Evolutionary conservation across 1,284 basidiomycete species (phyloP).

Genomic region (Tylopilus orsonianus): DNA sequence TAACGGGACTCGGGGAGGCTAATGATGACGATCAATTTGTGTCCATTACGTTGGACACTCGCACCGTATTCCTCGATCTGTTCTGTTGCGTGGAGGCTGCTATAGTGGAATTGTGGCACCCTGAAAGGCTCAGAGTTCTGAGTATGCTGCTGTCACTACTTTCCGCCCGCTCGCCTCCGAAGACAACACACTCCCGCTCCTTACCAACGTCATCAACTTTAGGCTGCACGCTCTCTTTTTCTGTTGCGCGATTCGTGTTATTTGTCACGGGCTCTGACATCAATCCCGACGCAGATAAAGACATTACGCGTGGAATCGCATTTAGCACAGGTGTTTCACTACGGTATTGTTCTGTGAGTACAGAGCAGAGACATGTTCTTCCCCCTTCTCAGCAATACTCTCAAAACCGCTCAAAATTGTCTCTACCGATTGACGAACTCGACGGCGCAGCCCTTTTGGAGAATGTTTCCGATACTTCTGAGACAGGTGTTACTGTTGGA

Average conservation of each 20-base stretch:
- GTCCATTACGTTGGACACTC: constrained; percentile 42
- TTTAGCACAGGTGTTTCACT: constrained; percentile 57
- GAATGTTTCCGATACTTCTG: constrained; percentile 35
- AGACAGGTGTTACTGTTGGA: constrained; percentile 40
- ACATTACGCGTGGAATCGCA: constrained; percentile 72
- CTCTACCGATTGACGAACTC: constrained; percentile 62
- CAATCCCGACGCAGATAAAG: constrained; percentile 65
- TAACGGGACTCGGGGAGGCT: constrained; percentile 48
- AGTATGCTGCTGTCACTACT: constrained; percentile 37
- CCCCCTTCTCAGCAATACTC: constrained; percentile 41
- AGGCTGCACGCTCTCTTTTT: constrained; percentile 58
- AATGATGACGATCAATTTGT: constrained; percentile 44
- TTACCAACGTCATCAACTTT: constrained; percentile 44
- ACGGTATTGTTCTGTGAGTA: constrained; percentile 60
- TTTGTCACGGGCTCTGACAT: constrained; percentile 77
- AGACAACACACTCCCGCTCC: constrained; percentile 29
- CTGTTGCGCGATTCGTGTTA: constrained; percentile 63
- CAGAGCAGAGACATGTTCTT: constrained; percentile 47
- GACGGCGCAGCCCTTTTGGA: constrained; percentile 54
- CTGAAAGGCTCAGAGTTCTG: constrained; percentile 57
- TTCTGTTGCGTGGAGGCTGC: constrained; percentile 60
- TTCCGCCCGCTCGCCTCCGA: constrained; percentile 19
- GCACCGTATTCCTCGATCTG: constrained; percentile 52
- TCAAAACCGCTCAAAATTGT: constrained; percentile 48
- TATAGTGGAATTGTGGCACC: constrained; percentile 74